Base-by-base conservation (phyloP, 129 eudicot genomes). In the Heracleum sosnowskyi region DNA sequence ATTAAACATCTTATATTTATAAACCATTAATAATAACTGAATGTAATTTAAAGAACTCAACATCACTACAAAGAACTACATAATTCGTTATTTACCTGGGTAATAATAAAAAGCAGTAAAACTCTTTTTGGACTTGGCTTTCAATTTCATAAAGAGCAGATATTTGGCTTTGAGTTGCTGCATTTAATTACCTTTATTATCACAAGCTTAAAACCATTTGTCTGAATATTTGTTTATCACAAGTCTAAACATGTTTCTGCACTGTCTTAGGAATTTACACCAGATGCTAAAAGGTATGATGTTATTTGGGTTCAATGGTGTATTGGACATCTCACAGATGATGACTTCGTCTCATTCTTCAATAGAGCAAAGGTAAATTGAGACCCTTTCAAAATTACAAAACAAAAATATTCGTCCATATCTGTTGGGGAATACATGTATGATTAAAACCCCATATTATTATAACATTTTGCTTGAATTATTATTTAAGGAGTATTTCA, bases 301-400 rank as follows among this genome's bases (percentile, higher is more conserved):
- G 87, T 92, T 75, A 95, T 95, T 81, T 95, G 98, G 98, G 75
- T 95, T 37, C 98, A 95, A 83, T 95, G 98, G 98, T 95, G 98
- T 77, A 95, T 95, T 35, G 98, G 98, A 24, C 98, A 95, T 92
- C 97, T 95, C 77, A 86, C 98, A 29, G 98, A 95, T 82, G 98
- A 95, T 64, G 98, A 95, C 78, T 86, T 95, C 20, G 81, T 95
- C 26, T 81, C 98, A 40, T 95, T 95, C 82, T 95, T 95, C 77
- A 80, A 88, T 71, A 86, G 97, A 88, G 98, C 98, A 82, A 95
- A 90, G 96, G 97, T 91, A 83, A 79, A 70, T 51, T 51, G 55
- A 41, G 20, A 39, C 20, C 20, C 55, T 66, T 13, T 66, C 20
- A 31, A 66, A 66, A 33, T 10, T 31, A 33, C 39, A 11, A 31